These are phyloP conservation scores for Limonium bicolor DNA, from an alignment of 148 eudicot genomes.

Conservation along the genomic window DNA sequence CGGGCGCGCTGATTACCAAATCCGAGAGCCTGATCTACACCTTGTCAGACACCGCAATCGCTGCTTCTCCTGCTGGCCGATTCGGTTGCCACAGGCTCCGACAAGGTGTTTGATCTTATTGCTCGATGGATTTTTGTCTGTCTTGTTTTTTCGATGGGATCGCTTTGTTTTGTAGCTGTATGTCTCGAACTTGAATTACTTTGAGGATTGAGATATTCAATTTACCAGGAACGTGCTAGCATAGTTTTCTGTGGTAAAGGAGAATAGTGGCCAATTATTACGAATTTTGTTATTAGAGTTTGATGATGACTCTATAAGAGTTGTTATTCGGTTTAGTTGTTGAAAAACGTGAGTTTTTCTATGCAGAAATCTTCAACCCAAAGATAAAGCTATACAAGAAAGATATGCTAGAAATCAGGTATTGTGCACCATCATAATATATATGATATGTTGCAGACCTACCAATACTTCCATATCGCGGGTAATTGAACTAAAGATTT, in stretches of 20 bases:
- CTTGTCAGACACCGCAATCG: constrained; percentile 81
- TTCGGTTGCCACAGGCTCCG: constrained; percentile 13
- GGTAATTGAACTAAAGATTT: no score
- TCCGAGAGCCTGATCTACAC: constrained; percentile 75
- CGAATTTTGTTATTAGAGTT: background rate
- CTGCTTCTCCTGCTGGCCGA: constrained; percentile 35
- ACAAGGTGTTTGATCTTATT: no score
- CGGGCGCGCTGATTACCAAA: constrained; percentile 25
- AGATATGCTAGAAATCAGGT: constrained; percentile 99
- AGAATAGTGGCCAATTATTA: constrained; percentile 82
- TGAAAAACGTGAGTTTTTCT: constrained; percentile 15
- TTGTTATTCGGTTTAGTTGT: background rate
- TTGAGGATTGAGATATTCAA: no score
- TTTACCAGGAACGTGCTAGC: no score
- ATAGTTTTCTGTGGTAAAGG: constrained; percentile 38
- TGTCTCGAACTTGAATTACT: no score
- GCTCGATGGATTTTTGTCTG: no score
- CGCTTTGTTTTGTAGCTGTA: no score
- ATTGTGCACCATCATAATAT: no score
- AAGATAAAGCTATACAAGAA: constrained; percentile 96
- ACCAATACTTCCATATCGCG: no score
- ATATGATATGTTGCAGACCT: no score
- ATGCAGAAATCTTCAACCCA: constrained; percentile 99
- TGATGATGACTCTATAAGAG: background rate
- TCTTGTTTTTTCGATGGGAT: no score